Percentiles rank a stretch among this genome's conserved stretches.
Evolutionary conservation across 352 stramenopile genomes (phyloP).

Genomic region (Pythium periplocum): DNA sequence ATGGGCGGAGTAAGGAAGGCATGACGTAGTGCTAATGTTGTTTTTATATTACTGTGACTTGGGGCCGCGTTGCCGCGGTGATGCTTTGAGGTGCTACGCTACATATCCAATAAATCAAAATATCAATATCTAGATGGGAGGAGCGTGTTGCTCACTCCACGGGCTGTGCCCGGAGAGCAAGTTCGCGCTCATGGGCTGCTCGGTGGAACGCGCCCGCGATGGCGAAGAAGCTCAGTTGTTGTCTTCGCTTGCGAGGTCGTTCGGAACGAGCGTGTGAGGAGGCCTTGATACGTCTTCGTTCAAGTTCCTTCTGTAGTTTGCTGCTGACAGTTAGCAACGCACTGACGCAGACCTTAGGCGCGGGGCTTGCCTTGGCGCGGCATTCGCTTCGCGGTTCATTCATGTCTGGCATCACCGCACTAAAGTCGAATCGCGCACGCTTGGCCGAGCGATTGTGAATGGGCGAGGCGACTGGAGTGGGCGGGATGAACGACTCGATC

Average conservation of each 20-base stretch:
- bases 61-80: too few species aligned
- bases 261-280: constrained; percentile 26
- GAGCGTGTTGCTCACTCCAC: constrained; percentile 9
- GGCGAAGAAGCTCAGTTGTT: constrained; percentile 77
- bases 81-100: too few species aligned
- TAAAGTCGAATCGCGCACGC: constrained; percentile 55
- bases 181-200: constrained; percentile 57
- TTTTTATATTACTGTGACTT: too few species aligned
- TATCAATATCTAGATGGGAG: too few species aligned
- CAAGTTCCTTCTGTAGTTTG: constrained; percentile 68
- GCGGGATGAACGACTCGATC: constrained; percentile 52
- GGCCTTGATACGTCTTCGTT: constrained; percentile 23
- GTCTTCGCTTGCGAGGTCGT: constrained; percentile 44
- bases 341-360: constrained; percentile 30
- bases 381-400: constrained; percentile 15
- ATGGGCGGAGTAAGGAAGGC: too few species aligned
- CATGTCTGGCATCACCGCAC: constrained; percentile 18
- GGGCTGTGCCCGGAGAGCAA: constrained; percentile 18
- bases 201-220: constrained; percentile 79
- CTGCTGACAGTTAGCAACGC: constrained; percentile 69
- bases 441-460: constrained; percentile 42
- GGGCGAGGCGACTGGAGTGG: constrained; percentile 64
- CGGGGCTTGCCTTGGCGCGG: constrained; percentile 23
- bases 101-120: too few species aligned
- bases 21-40: too few species aligned